Base-by-base conservation (phyloP, 495 filamentous ascomycete species). In the Jackrogersella multiformis region DNA sequence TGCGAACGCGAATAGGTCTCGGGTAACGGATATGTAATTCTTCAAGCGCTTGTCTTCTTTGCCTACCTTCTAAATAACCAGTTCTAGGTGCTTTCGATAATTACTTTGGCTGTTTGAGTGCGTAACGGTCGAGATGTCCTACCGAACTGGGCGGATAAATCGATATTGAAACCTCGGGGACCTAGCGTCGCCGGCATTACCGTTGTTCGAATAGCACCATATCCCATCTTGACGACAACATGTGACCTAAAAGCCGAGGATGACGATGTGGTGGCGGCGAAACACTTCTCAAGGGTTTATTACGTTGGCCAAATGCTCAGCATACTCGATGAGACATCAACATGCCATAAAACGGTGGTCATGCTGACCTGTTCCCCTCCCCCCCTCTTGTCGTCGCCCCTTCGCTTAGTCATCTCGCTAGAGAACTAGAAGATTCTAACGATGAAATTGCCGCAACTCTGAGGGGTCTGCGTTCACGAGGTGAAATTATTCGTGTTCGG, bases 131-230 rank as follows among this genome's bases (percentile, higher is more conserved):
- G 13, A 24, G 32, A 10, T 23, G 8, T 36, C 20, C 2, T 24
- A 53, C 26, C 32, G 49, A n/a, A 5, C 9, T 53, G 16, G 10
- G 13, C 49, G 32, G 49, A 18, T 53, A 53, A 53, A 36, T 10
- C 30, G 49, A 53, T 34, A n/a, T 36, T 53, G 30, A 38, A 23
- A 28, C 30, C 12, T 53, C 32, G 49, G 49, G 12, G 23, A 36
- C 49, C 20, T 24, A 53, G 18, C 30, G 12, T 16, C 49, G 20
- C 49, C 18, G 16, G 32, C 21, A 53, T 23, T 7, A 28, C 12
- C 10, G 20, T 18, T 2, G 30, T 30, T 32, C 26, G 21, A 5
- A 26, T 32, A 30, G 26, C 26, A 7, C 13, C 9, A 8, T 26
- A 12, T 53, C 18, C 32, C 2, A 13, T 16, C 49, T 21, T 36